Evolutionary conservation across 805 yeast species (phyloP), one percentile per base, ranked within the genome.

Genomic region (Sungouiozyma ichnusensis): DNA sequence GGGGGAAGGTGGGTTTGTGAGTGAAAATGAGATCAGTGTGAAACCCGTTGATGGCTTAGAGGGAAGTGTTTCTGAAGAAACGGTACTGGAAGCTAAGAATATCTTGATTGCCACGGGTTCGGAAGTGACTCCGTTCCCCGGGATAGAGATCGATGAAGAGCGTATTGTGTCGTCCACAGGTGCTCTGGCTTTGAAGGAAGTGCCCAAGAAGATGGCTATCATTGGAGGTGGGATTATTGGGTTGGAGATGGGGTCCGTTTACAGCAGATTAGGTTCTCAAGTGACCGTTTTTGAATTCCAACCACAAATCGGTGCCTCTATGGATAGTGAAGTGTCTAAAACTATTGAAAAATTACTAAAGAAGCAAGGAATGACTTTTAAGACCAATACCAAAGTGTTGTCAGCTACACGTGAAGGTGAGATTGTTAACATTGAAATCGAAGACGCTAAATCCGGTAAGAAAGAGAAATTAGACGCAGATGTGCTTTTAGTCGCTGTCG

Each of bases 221-320:
- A 90, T 92, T 58, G 99, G 99, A 64, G 99, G 96, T 69, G 98
- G 99, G 74, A 90, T 92, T 71, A 92, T 92, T 64, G 99, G 99
- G 61, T 77, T 92, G 54, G 99, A 92, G 73, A 92, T 92, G 96
- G 98, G 95, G 49, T 88, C 97, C 19, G 99, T 92, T 38, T 92
- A 94, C 81, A 71, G 88, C 45, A 79, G 98, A 69, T 71, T 92
- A 57, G 99, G 99, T 36, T 71, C 95, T 35, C 87, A 92, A 71
- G 98, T 92, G 50, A 90, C 97, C 36, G 82, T 92, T 43, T 69
- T 92, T 47, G 99, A 92, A 74, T 92, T 76, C 78, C 85, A 81
- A 66, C 72, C 73, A 56, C 74, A 92, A 49, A 82, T 92, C 61
- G 98, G 98, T 72, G 97, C 97, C 46, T 94, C 96, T 54, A 92